These are phyloP conservation scores for Spergularia marina DNA, from an alignment of 148 eudicot species.

Conservation along the genomic window DNA sequence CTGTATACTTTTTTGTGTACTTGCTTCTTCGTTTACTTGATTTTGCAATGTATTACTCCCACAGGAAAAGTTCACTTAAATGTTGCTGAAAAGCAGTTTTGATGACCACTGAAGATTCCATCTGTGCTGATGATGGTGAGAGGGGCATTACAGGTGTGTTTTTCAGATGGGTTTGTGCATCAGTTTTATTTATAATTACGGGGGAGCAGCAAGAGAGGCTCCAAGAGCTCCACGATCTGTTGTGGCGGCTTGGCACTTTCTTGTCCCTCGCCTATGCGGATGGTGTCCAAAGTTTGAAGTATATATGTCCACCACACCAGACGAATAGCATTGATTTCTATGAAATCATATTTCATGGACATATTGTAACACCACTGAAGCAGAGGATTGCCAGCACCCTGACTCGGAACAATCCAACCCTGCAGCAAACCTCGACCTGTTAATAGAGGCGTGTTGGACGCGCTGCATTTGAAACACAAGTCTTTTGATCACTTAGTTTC, in stretches of 20 bases:
- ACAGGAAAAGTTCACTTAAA: slow-evolving; percentile 11
- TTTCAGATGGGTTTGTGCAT: slow-evolving; percentile 7
- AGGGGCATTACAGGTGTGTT: slow-evolving; percentile 3
- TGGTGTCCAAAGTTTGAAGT: too few relatives aligned
- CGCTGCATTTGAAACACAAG: neutral
- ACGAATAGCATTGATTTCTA: neutral
- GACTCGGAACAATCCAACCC: neutral
- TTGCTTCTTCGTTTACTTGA: neutral
- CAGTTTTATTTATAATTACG: neutral
- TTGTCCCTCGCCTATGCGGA: too few relatives aligned
- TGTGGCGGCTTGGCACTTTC: neutral
- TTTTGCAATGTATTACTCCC: neutral
- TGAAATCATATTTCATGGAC: neutral
- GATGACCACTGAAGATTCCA: neutral
- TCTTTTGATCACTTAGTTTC: neutral
- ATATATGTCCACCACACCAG: neutral
- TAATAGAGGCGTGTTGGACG: neutral
- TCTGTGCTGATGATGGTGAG: neutral
- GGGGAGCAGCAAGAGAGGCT: slow-evolving; percentile 7
- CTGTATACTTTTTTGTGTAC: neutral
- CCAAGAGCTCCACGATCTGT: neutral
- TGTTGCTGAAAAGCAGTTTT: neutral
- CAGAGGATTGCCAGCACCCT: neutral
- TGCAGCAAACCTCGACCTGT: slow-evolving; percentile 8
- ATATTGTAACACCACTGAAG: neutral